Evolutionary conservation across 2,329 filamentous ascomycete genomes (phyloP).

Genomic region (Hymenoscyphus fraxineus): DNA sequence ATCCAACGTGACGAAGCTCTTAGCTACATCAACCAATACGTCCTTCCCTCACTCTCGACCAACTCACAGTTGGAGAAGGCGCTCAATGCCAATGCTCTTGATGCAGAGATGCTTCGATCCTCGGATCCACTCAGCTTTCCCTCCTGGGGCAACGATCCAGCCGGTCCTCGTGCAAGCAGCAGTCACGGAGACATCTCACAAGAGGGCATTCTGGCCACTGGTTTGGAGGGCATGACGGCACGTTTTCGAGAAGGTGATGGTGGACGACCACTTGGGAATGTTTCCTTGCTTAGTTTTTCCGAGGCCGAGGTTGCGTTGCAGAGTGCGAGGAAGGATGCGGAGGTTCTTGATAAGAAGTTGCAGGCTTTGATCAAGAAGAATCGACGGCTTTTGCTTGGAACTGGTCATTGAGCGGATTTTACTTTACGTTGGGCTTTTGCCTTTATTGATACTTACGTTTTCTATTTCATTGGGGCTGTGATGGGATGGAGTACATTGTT

Average conservation of each 20-base stretch:
- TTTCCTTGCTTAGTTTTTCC: slow-evolving; percentile 55
- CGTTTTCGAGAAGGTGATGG: slow-evolving; percentile 32
- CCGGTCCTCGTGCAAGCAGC: slow-evolving; percentile 22
- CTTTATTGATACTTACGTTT: neutral
- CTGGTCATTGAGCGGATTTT: neutral
- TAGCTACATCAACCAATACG: slow-evolving; percentile 66
- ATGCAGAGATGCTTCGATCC: slow-evolving; percentile 30
- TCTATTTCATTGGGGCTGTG: neutral
- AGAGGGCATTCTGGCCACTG: slow-evolving; percentile 32
- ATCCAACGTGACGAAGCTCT: slow-evolving; percentile 64
- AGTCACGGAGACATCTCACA: slow-evolving; percentile 21
- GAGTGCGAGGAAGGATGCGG: slow-evolving; percentile 53
- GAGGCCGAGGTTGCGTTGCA: slow-evolving; percentile 56
- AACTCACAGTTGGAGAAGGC: slow-evolving; percentile 36
- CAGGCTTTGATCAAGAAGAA: slow-evolving; percentile 60
- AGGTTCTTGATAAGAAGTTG: slow-evolving; percentile 59
- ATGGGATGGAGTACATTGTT: neutral
- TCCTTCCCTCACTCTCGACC: slow-evolving; percentile 47
- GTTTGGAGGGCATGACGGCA: slow-evolving; percentile 34
- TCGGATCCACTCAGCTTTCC: slow-evolving; percentile 28
- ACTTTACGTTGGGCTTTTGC: neutral
- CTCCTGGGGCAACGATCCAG: slow-evolving; percentile 28
- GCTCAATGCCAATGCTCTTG: slow-evolving; percentile 32
- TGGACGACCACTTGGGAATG: slow-evolving; percentile 30
- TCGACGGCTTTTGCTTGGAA: slow-evolving; percentile 46